A percentile compares a stretch with the other conserved stretches of the same genome.
Conservation (phyloP, 106 monocot species). For the Dioscorea dumetorum region DNA sequence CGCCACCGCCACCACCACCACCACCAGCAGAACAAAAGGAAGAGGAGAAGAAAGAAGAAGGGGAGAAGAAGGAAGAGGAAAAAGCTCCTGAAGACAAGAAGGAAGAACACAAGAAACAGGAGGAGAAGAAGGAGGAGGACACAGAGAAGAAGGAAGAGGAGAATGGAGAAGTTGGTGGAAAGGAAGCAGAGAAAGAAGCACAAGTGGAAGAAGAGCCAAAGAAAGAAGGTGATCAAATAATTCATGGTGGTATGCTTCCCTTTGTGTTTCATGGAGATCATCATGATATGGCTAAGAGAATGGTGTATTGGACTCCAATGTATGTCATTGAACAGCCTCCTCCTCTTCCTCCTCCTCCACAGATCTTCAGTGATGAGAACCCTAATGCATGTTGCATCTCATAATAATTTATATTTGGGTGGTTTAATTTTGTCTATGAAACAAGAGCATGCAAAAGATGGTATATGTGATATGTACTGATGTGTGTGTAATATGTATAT, state of each 20-base stretch:
- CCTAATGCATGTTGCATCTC: constrained; percentile 91
- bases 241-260: constrained; percentile 5
- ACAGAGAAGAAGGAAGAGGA: constrained; percentile 10
- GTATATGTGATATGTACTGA: too few relatives aligned
- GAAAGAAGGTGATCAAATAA: constrained; percentile 4
- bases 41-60: constrained; percentile 35
- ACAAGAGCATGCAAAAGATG: too few relatives aligned
- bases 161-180: constrained; percentile 8
- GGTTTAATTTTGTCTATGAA: too few relatives aligned
- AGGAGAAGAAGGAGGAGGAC: constrained; percentile 26
- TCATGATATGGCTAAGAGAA: constrained; percentile 53
- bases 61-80: constrained; percentile 10
- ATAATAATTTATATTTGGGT: constrained; percentile 7
- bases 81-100: constrained; percentile 16
- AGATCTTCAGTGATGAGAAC: constrained; percentile 94
- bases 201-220: not conserved
- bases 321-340: constrained; percentile 39
- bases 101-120: constrained; percentile 4
- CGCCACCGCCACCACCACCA: constrained; percentile 38
- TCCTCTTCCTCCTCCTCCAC: constrained; percentile 67
- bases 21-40: constrained; percentile 26
- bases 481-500: too few relatives aligned
- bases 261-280: constrained; percentile 19
- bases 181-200: constrained; percentile 12
- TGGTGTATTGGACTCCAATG: constrained; percentile 60